A percentile compares a stretch with the other conserved stretches of the same genome.
Conservation (phyloP, 1,284 basidiomycete genomes). For the Puccinia hordei region DNA sequence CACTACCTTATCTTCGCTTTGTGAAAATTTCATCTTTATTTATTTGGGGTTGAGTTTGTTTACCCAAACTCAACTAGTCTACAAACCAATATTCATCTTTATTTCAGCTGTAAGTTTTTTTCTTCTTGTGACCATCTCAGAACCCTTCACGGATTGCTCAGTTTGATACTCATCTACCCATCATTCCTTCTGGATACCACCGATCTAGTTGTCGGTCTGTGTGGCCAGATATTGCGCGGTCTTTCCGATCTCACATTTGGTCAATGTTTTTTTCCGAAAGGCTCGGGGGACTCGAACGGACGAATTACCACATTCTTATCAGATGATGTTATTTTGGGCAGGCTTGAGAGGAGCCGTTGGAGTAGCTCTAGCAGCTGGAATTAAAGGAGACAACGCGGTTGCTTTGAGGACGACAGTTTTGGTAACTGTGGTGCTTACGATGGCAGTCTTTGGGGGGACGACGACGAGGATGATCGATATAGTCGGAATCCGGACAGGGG, state of each 20-base stretch:
- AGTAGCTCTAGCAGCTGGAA: conserved; percentile 91
- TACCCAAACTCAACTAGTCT: conserved; percentile 81
- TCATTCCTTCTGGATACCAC: conserved; percentile 1
- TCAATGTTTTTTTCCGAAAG: conserved; percentile 80
- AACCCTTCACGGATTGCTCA: not conserved
- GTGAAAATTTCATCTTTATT: conserved; percentile 99
- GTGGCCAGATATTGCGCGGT: conserved; percentile 94
- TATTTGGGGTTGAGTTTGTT: conserved; percentile 96
- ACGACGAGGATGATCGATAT: conserved; percentile 96
- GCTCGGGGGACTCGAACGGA: conserved; percentile 80
- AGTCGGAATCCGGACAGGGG: conserved; percentile 91
- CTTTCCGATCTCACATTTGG: conserved; percentile 90
- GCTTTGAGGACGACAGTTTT: conserved; percentile 91
- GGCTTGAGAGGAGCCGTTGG: conserved; percentile 94
- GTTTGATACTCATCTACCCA: conserved; percentile 13
- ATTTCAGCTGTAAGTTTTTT: conserved; percentile 71
- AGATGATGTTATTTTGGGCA: conserved; percentile 92
- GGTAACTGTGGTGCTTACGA: conserved; percentile 91
- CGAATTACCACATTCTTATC: conserved; percentile 89
- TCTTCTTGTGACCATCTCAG: not conserved
- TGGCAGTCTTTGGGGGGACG: conserved; percentile 92
- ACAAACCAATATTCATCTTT: conserved; percentile 93
- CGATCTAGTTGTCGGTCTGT: conserved; percentile 76
- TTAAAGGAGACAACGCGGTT: conserved; percentile 85
- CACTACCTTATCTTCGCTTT: conserved; percentile 83